Percentiles rank a stretch among this genome's conserved stretches.
These are phyloP conservation scores for Aspergillaceae sp. DNA, from an alignment of 2,329 filamentous ascomycete species.

Conservation along the genomic window DNA sequence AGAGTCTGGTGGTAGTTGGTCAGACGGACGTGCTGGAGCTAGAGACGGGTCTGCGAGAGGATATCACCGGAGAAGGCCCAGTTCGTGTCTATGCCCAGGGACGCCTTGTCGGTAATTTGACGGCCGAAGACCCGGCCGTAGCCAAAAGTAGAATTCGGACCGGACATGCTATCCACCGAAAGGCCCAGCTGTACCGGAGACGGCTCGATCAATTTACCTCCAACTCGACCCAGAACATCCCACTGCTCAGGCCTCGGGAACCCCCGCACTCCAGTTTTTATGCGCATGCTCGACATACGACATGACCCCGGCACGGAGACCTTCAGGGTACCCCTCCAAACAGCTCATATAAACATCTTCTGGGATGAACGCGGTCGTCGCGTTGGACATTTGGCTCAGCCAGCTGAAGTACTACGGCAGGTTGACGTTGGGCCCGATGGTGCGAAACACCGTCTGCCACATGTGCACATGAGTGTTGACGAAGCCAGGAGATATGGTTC, in stretches of 20 bases:
- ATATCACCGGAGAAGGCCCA: constrained; percentile 46
- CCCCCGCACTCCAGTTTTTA: background rate
- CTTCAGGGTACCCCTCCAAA: background rate
- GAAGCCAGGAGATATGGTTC: background rate
- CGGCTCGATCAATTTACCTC: background rate
- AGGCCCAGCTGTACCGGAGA: background rate
- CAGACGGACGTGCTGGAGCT: constrained; percentile 37
- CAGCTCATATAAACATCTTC: background rate
- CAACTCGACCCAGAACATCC: background rate
- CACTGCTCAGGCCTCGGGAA: background rate
- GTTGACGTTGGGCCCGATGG: constrained; percentile 44
- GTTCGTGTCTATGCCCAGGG: constrained; percentile 49
- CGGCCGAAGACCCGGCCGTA: constrained; percentile 41
- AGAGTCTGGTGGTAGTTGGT: background rate
- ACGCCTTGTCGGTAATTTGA: constrained; percentile 42
- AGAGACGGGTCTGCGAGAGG: constrained; percentile 46
- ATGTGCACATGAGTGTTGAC: constrained; percentile 28
- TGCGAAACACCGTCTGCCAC: constrained; percentile 50
- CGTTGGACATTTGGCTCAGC: background rate
- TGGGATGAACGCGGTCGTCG: background rate
- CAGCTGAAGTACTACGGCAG: constrained; percentile 40
- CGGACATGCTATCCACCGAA: background rate
- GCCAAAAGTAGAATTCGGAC: constrained; percentile 50
- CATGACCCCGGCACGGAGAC: background rate
- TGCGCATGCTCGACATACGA: background rate